phyloP scores from a whole-genome alignment of 2,329 filamentous ascomycete genomes.

The Fragosphaeria purpurea region DNA sequence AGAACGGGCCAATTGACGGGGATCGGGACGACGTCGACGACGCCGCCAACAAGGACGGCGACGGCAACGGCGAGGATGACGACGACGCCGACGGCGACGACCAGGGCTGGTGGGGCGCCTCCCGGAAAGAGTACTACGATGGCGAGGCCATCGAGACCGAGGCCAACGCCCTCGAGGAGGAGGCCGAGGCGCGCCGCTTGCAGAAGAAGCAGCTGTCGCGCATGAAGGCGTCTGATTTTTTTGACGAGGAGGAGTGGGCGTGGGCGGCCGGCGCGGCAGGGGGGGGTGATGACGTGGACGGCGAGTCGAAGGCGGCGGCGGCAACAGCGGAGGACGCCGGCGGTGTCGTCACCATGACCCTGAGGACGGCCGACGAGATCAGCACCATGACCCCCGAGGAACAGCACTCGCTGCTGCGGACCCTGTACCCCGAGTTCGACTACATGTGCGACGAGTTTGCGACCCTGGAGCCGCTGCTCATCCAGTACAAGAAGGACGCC shows the following conservation, averaged over 20 bases:
- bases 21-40: slow-evolving; percentile 31
- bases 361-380: slow-evolving; percentile 73
- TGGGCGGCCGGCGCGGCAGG: slow-evolving; percentile 35
- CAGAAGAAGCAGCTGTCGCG: slow-evolving; percentile 84
- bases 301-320: slow-evolving; percentile 27
- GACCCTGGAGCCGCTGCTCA: slow-evolving; percentile 57
- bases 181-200: slow-evolving; percentile 75
- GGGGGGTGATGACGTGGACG: slow-evolving; percentile 19
- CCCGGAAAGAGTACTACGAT: slow-evolving; percentile 86
- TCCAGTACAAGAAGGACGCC: slow-evolving; percentile 47
- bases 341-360: slow-evolving; percentile 70
- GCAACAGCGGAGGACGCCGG: slow-evolving; percentile 14
- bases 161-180: slow-evolving; percentile 73
- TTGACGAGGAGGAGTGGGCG: slow-evolving; percentile 82
- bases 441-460: slow-evolving; percentile 72
- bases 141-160: slow-evolving; percentile 63
- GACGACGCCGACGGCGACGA: slow-evolving; percentile 47
- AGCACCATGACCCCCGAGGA: slow-evolving; percentile 70
- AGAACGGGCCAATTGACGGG: slow-evolving; percentile 1
- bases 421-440: slow-evolving; percentile 86
- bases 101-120: slow-evolving; percentile 73
- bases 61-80: slow-evolving; percentile 47
- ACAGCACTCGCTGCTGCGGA: slow-evolving; percentile 61
- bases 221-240: slow-evolving; percentile 89
- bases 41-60: slow-evolving; percentile 38